Evolutionary conservation across 1,139 yeast species (phyloP).

Genomic region (Citeromyces siamensis): DNA sequence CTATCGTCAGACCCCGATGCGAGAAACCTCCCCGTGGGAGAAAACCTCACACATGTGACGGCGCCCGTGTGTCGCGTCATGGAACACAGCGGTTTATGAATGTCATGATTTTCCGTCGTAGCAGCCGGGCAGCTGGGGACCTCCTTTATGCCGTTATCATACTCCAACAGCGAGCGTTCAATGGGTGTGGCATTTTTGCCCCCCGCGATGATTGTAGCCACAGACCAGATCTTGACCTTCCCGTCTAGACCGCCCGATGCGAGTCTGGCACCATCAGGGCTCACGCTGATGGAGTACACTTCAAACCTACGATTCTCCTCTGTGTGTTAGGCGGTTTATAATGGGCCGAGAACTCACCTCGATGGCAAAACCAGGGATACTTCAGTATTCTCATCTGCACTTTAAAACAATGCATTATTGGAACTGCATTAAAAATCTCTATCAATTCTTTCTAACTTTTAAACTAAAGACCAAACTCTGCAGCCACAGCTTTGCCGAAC

Average conservation of each 20-base stretch:
- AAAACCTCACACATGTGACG: slow-evolving; percentile 83
- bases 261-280: slow-evolving; percentile 69
- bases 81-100: slow-evolving; percentile 53
- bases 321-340: slow-evolving; percentile 11
- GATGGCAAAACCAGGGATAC: slow-evolving; percentile 2
- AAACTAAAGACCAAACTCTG: slow-evolving; percentile 20
- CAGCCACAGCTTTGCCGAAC: slow-evolving; percentile 43
- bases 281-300: slow-evolving; percentile 72
- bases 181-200: slow-evolving; percentile 7
- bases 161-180: neutral
- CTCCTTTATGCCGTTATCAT: slow-evolving; percentile 2
- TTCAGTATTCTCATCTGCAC: slow-evolving; percentile 2
- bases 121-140: slow-evolving; percentile 4
- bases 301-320: slow-evolving; percentile 79
- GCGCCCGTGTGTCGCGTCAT: slow-evolving; percentile 84
- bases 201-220: slow-evolving; percentile 34
- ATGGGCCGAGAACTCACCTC: neutral
- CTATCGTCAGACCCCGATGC: slow-evolving; percentile 96
- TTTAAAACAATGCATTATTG: neutral
- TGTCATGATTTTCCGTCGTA: slow-evolving; percentile 19
- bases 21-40: slow-evolving; percentile 81
- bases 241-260: slow-evolving; percentile 98
- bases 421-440: neutral
- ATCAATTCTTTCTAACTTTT: slow-evolving; percentile 5
- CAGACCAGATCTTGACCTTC: slow-evolving; percentile 83